Evolutionary conservation across 2,329 filamentous ascomycete species (phyloP).

Genomic region (Pezicula carpinea): DNA sequence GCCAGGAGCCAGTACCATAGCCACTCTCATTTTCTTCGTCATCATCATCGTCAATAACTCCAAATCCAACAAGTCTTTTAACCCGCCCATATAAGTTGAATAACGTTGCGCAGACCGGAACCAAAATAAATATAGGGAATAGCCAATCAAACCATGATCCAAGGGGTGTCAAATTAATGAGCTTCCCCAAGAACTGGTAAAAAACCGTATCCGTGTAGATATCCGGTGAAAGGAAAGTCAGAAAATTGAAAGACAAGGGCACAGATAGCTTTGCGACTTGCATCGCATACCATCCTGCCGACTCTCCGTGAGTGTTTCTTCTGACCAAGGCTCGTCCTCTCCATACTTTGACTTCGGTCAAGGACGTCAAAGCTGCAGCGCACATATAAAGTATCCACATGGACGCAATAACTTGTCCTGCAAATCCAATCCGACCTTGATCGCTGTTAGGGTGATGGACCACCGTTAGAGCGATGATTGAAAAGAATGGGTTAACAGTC

Average conservation of each 20-base stretch:
- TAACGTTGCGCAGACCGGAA: conserved; percentile 79
- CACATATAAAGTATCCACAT: conserved; percentile 97
- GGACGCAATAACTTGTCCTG: conserved; percentile 78
- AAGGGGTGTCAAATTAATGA: conserved; percentile 78
- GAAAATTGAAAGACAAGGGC: conserved; percentile 91
- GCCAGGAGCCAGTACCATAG: conserved; percentile 80
- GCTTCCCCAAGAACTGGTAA: conserved; percentile 76
- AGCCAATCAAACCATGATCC: conserved; percentile 81
- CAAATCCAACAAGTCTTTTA: conserved; percentile 70
- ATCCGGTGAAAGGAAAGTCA: conserved; percentile 74
- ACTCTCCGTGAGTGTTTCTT: conserved; percentile 88
- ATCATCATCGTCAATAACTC: conserved; percentile 70
- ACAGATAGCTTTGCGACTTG: conserved; percentile 91
- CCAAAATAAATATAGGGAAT: conserved; percentile 81
- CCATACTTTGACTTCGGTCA: conserved; percentile 97
- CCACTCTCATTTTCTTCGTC: conserved; percentile 58
- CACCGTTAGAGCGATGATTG: conserved; percentile 57
- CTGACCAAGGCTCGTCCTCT: conserved; percentile 85
- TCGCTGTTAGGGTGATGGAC: conserved; percentile 59
- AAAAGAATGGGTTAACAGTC: conserved; percentile 70
- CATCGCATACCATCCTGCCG: conserved; percentile 91
- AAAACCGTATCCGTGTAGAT: conserved; percentile 79
- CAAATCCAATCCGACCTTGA: conserved; percentile 75
- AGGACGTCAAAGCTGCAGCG: conserved; percentile 76
- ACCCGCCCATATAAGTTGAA: conserved; percentile 88